Base-by-base conservation (phyloP, 1,284 basidiomycete genomes). In the Anthracocystis walkeri region DNA sequence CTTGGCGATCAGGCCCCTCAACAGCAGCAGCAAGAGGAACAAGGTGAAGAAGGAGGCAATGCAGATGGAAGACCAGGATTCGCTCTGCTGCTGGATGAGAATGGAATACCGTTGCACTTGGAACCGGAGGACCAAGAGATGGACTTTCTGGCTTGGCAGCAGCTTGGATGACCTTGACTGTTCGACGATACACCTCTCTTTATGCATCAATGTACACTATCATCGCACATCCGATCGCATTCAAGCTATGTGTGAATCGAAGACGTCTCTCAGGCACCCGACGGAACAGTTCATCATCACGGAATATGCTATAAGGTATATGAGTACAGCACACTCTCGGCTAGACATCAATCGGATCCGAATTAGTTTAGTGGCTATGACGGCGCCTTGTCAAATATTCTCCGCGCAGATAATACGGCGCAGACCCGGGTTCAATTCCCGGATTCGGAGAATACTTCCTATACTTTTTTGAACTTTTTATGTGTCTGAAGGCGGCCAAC, bases 281-380 rank as follows among this genome's bases (percentile, higher is more conserved):
- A 7, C 12, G 2, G 8, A 33, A 33, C 31, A 11, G 2, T 33
- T 8, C 29, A 33, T 33, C 31, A 7, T 10, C 31, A 33, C 29
- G 29, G 29, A 29, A 8, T 8, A 8, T 29, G 29, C 5, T 33
- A 12, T 12, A 38, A 6, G 4, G 10, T 3, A 38, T 52, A 56
- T 65, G 29, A 0, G n/a, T 21, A 25, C 53, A 57, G 53, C 6
- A 8, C 11, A 1, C 0, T 11, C 10, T 3, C 3, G 7, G 0
- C 2, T 7, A 16, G 7, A 11, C 2, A 23, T 52, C 21, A 49
- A 44, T 49, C 60, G 64, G 31, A 53, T 76, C 73, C 73, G 73
- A 76, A 76, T 77, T 77, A 77, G 74, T 77, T 77, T 77, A 77
- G 74, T 77, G 74, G 69, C 74, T 77, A 77, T 77, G 74, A 77